Evolutionary conservation across 1,284 basidiomycete species (phyloP).

Genomic region (Sphagnurus paluster): DNA sequence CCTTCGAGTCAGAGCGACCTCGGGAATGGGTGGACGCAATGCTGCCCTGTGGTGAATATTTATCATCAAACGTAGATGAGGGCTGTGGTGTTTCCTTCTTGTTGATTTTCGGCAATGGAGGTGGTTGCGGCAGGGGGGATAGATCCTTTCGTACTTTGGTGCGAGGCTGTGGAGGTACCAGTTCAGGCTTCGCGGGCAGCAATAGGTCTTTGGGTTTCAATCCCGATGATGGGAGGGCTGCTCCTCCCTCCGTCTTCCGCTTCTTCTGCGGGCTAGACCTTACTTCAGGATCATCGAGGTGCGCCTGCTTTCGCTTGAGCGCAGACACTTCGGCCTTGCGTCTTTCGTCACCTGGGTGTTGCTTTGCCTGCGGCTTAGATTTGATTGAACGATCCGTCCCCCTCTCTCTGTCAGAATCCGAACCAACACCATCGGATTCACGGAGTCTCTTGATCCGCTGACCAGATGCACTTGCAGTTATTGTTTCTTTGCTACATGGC

Average conservation of each 20-base stretch:
- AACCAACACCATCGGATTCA: slow-evolving; percentile 17
- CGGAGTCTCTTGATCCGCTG: slow-evolving; percentile 25
- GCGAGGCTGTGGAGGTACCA: slow-evolving; percentile 18
- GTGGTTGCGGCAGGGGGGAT: slow-evolving; percentile 17
- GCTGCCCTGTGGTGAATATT: slow-evolving; percentile 8
- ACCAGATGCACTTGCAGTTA: background rate
- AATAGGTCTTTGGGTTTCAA: slow-evolving; percentile 25
- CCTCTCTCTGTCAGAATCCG: slow-evolving; percentile 19
- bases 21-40: slow-evolving; percentile 20
- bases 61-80: slow-evolving; percentile 13
- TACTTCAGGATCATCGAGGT: slow-evolving; percentile 28
- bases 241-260: slow-evolving; percentile 37
- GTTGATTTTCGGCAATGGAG: slow-evolving; percentile 20
- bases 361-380: slow-evolving; percentile 1
- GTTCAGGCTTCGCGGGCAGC: slow-evolving; percentile 21
- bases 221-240: slow-evolving; percentile 8
- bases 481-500: slow-evolving; percentile 11
- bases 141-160: slow-evolving; percentile 18
- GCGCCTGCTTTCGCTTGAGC: slow-evolving; percentile 37
- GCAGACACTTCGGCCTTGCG: slow-evolving; percentile 19
- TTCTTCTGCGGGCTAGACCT: slow-evolving; percentile 34
- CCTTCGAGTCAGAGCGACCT: slow-evolving; percentile 23
- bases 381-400: slow-evolving; percentile 8
- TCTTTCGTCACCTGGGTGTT: slow-evolving; percentile 11
- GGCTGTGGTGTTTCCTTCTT: slow-evolving; percentile 20